Conservation (phyloP, 345 rosid species). For the Eucalyptus sp. region DNA sequence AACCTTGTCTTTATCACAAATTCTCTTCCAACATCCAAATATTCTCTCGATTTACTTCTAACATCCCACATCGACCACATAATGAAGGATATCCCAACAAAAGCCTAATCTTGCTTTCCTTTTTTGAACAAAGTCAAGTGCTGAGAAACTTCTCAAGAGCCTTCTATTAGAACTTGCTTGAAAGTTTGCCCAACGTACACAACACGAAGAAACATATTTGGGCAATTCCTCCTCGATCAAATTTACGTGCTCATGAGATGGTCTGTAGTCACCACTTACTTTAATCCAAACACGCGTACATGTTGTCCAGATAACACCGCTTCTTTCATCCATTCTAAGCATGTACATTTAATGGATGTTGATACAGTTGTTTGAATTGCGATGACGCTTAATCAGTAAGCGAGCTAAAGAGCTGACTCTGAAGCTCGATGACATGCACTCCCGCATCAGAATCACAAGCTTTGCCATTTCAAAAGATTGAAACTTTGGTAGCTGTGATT, state of each 20-base stretch:
- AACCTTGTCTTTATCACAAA: too few relatives aligned
- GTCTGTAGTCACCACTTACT: too few relatives aligned
- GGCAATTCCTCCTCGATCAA: neutral
- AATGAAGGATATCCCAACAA: too few relatives aligned
- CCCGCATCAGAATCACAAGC: neutral
- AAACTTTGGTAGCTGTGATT: neutral
- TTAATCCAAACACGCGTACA: too few relatives aligned
- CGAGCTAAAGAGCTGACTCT: neutral
- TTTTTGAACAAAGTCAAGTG: too few relatives aligned
- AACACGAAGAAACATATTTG: neutral
- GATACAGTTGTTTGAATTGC: neutral
- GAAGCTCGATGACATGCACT: neutral
- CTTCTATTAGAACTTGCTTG: neutral
- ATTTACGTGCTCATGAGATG: neutral
- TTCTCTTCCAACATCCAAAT: too few relatives aligned
- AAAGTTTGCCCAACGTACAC: neutral
- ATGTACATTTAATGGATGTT: neutral
- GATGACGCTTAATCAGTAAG: neutral
- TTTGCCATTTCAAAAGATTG: neutral
- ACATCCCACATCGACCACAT: too few relatives aligned
- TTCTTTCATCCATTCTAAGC: neutral
- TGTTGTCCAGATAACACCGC: too few relatives aligned
- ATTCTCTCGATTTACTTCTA: too few relatives aligned
- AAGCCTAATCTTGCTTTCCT: too few relatives aligned
- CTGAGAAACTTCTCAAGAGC: too few relatives aligned